phyloP scores from a whole-genome alignment of 2,329 filamentous ascomycete genomes.

The Colletotrichum sp. region DNA sequence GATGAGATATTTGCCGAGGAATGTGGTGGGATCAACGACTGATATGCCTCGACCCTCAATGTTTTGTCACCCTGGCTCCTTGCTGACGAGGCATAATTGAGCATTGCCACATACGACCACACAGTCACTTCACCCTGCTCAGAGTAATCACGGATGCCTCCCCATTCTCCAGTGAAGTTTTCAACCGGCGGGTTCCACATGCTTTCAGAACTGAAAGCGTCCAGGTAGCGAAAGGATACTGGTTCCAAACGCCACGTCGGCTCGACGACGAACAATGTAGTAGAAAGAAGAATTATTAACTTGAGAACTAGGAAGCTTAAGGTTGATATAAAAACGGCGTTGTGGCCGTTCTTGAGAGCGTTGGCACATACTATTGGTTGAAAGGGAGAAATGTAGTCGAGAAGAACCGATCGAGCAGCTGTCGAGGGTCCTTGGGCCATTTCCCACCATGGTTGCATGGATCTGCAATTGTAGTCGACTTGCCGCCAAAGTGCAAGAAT shows the following conservation, averaged over 20 bases:
- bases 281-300: neutral
- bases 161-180: no score
- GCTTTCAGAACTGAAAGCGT: no score
- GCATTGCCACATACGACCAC: no score
- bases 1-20: no score
- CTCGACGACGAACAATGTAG: neutral
- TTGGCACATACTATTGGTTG: neutral
- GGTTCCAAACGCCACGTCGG: neutral
- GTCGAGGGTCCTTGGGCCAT: neutral
- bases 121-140: no score
- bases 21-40: no score
- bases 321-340: neutral
- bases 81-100: no score
- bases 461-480: neutral
- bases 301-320: fast-evolving
- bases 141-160: no score
- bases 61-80: no score
- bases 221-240: no score
- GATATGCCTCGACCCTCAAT: no score
- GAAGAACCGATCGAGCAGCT: neutral
- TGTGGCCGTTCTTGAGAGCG: neutral
- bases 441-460: neutral
- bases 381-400: neutral
- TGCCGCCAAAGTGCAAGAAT: neutral
- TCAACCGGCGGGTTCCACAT: no score